Conservation (phyloP, 306 rosid species). For the Vicia sativa region DNA sequence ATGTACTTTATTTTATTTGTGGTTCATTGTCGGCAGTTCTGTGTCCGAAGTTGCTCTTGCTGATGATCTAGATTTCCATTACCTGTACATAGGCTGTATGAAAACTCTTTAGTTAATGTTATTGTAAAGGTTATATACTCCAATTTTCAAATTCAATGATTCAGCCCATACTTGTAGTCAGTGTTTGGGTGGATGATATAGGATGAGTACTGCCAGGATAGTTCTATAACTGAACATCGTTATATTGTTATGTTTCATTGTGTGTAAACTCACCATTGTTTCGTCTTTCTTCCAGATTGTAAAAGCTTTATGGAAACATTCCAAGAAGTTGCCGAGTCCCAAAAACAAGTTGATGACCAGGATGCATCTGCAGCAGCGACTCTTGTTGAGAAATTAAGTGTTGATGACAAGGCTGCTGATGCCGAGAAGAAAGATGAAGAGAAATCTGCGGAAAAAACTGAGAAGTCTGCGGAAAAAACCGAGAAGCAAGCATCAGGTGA, state of each 20-base stretch:
- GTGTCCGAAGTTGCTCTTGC: not conserved
- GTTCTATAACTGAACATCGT: not conserved
- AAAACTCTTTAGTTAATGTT: not conserved
- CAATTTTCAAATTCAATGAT: not conserved
- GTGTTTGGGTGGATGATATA: not conserved
- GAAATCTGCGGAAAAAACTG: slow-evolving; percentile 48
- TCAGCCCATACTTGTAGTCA: not conserved
- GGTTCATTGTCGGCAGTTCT: not conserved
- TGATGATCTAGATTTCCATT: not conserved
- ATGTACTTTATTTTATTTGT: not conserved
- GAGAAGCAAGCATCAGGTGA: slow-evolving; percentile 39
- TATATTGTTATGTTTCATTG: not conserved
- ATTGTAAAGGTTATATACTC: not conserved
- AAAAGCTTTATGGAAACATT: slow-evolving; percentile 84
- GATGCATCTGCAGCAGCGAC: slow-evolving; percentile 73
- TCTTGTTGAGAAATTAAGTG: slow-evolving; percentile 74
- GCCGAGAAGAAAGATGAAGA: slow-evolving; percentile 44
- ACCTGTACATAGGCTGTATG: not conserved
- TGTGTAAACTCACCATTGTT: slow-evolving; percentile 8
- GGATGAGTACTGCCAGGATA: not conserved
- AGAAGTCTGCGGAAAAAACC: not conserved
- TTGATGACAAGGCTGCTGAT: slow-evolving; percentile 55
- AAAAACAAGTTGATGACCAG: slow-evolving; percentile 59
- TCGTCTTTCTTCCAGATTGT: slow-evolving; percentile 56
- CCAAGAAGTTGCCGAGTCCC: slow-evolving; percentile 90